Conservation (phyloP, 331 rosid species). For the Quercus lobata region DNA sequence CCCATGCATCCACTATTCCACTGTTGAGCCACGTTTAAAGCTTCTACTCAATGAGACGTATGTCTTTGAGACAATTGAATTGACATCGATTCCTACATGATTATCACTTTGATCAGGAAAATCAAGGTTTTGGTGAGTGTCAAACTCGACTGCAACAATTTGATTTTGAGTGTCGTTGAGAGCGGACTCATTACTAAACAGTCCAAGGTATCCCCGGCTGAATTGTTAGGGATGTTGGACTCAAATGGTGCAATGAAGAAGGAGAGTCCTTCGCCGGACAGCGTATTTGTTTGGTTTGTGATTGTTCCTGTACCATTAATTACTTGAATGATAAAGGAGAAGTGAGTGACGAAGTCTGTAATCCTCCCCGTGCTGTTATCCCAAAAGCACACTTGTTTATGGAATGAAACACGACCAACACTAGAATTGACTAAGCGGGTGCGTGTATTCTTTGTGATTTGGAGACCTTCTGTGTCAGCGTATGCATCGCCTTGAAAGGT, state of each 20-base stretch:
- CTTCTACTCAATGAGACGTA: conserved; percentile 25
- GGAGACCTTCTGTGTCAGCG: neutral
- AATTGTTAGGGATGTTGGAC: neutral
- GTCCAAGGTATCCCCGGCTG: conserved; percentile 38
- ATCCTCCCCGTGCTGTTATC: conserved; percentile 16
- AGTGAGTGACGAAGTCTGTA: conserved; percentile 22
- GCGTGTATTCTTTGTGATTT: neutral
- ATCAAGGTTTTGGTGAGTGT: neutral
- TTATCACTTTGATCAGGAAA: conserved; percentile 27
- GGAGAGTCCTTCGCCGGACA: conserved; percentile 21
- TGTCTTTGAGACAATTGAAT: conserved; percentile 45
- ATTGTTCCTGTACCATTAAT: neutral
- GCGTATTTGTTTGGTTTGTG: too few species aligned
- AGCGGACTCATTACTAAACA: conserved; percentile 14
- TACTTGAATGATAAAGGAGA: conserved; percentile 22
- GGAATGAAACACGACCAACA: conserved; percentile 32
- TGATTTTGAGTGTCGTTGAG: neutral
- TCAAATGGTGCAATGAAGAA: conserved; percentile 26
- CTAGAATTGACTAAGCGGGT: neutral
- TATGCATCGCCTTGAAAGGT: neutral
- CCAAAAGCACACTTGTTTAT: conserved; percentile 29
- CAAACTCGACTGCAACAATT: conserved; percentile 34
- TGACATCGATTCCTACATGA: conserved; percentile 58
- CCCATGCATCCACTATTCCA: conserved; percentile 57
- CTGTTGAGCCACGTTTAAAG: conserved; percentile 35